These are phyloP conservation scores for Cyberlindnera mrakii DNA, from an alignment of 805 yeast genomes.

Conservation along the genomic window DNA sequence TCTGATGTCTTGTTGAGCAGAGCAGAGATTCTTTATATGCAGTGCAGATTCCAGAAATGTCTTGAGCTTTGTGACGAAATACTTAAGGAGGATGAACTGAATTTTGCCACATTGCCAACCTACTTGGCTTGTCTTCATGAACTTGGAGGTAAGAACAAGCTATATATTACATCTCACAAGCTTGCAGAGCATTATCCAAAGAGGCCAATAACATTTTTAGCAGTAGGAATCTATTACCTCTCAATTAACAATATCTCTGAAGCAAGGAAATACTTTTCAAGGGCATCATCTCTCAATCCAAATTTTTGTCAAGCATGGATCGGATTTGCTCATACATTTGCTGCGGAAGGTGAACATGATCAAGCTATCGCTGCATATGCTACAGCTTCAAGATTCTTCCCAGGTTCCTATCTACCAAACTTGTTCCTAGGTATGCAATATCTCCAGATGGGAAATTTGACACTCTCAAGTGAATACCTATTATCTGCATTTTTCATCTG, in stretches of 20 bases:
- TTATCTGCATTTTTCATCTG: constrained; percentile 70
- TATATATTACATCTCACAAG: constrained; percentile 77
- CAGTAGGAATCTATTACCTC: constrained; percentile 86
- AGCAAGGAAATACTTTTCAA: constrained; percentile 82
- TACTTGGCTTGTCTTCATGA: constrained; percentile 84
- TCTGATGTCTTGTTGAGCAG: constrained; percentile 61
- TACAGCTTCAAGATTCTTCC: constrained; percentile 86
- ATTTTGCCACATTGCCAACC: constrained; percentile 65
- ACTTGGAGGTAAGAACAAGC: constrained; percentile 71
- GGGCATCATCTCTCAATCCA: constrained; percentile 83
- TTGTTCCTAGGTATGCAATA: constrained; percentile 95
- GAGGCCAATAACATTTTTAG: constrained; percentile 81
- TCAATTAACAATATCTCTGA: constrained; percentile 67
- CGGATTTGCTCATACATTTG: constrained; percentile 97
- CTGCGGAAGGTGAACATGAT: constrained; percentile 97
- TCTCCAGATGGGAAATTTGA: constrained; percentile 75
- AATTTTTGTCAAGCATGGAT: constrained; percentile 95
- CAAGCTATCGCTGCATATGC: constrained; percentile 97
- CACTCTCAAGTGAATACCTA: constrained; percentile 82
- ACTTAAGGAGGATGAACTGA: constrained; percentile 55
- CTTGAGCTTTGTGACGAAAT: constrained; percentile 60
- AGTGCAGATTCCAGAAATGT: constrained; percentile 76
- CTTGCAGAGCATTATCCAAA: constrained; percentile 81
- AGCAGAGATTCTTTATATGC: constrained; percentile 66
- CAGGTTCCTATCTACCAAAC: constrained; percentile 86